Percentiles rank a stretch among this genome's conserved stretches.
These are phyloP conservation scores for Didymella pomorum DNA, from an alignment of 2,329 filamentous ascomycete species.

Conservation along the genomic window DNA sequence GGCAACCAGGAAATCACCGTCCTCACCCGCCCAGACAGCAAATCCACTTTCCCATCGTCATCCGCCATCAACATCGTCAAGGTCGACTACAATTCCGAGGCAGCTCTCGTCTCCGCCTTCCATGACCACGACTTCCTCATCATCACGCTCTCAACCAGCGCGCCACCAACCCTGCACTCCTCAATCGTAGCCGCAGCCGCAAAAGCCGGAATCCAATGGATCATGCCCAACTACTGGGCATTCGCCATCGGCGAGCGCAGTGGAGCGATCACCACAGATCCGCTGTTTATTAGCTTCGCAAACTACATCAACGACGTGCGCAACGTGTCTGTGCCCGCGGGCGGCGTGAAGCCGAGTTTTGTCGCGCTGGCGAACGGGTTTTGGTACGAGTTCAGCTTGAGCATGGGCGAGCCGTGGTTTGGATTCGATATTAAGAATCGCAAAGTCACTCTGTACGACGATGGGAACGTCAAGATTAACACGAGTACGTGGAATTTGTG, in stretches of 20 bases:
- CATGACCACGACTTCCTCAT: constrained; percentile 51
- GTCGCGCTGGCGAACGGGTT: constrained; percentile 33
- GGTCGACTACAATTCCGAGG: constrained; percentile 42
- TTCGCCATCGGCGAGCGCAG: constrained; percentile 30
- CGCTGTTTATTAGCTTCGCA: constrained; percentile 13
- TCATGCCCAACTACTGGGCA: constrained; percentile 53
- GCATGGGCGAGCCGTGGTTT: constrained; percentile 34
- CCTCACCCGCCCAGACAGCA: constrained; percentile 54
- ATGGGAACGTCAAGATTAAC: constrained; percentile 46
- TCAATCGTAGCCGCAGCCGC: constrained; percentile 48
- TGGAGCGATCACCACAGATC: constrained; percentile 1
- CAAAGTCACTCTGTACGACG: constrained; percentile 38
- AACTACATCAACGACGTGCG: constrained; percentile 21
- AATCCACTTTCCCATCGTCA: constrained; percentile 52
- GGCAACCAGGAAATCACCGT: constrained; percentile 46
- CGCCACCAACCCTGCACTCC: constrained; percentile 39
- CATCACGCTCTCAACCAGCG: constrained; percentile 48
- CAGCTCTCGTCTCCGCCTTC: constrained; percentile 46
- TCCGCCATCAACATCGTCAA: constrained; percentile 47
- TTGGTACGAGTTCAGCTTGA: constrained; percentile 53
- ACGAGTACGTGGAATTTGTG: constrained; percentile 67
- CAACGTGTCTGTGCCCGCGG: constrained; percentile 5
- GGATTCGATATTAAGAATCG: constrained; percentile 51
- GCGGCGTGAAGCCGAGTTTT: constrained; percentile 10
- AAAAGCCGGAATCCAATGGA: constrained; percentile 49